Evolutionary conservation across 2,329 filamentous ascomycete genomes (phyloP), one percentile per base, ranked within the genome.

Genomic region (Lecanoromycetidae sp.): DNA sequence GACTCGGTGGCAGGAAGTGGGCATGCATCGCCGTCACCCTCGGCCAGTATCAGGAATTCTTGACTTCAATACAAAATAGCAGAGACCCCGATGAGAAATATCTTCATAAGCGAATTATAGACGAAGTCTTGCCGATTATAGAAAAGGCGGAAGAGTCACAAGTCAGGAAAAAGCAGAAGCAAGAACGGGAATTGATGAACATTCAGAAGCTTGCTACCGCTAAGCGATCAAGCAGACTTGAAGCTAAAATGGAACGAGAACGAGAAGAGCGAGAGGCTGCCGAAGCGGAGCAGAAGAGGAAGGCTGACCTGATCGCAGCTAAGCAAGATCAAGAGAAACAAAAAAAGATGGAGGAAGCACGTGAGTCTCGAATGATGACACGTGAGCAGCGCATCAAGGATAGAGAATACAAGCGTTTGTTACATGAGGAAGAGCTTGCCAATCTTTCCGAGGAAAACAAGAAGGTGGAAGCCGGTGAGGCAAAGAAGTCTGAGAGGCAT

Each of bases 211-310:
- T 96, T 66, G 87, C 87, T n/a, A 85, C 82, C 48, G 90, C 91
- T 3, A 98, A 98, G 67, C 75, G 91, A 53, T 98, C 91, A 1
- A 94, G 86, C 58, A 79, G 91, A 53, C 78, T 98, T 55, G 88
- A 90, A 15, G 76, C 76, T 54, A 93, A 87, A 60, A 70, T 79
- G 27, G 87, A 95, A 60, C 82, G 79, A 54, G 84, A 87, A 58
- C 81, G 78, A 56, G 72, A 82, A 51, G 80, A 90, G 38, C 80
- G 86, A 50, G 76, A 83, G 55, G 74, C 72, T 15, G 77, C 73
- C 8, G 82, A 88, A 58, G 83, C 82, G 37, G 79, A 85, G 56
- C 76, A 74, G 46, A 83, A 76, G 65, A 73, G 72, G 51, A 72
- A 74, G 42, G 68, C 67, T 5, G 84, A 90, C 45, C 71, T 87